Conservation (phyloP, 495 filamentous ascomycete species). For the Amphirosellinia nigrospora region DNA sequence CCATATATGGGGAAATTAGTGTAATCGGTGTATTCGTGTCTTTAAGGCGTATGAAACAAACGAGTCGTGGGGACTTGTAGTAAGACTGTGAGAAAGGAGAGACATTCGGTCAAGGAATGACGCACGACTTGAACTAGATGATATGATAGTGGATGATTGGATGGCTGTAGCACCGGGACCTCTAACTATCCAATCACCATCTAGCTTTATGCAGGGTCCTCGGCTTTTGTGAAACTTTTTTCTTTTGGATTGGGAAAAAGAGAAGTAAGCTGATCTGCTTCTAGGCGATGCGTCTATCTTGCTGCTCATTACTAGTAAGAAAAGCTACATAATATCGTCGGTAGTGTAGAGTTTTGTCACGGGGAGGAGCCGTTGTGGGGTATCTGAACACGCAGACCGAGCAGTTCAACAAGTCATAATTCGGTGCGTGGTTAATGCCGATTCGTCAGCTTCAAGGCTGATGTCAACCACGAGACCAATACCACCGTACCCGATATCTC, state of each 20-base stretch:
- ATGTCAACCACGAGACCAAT: neutral
- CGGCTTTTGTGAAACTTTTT: neutral
- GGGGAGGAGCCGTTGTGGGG: constrained; percentile 8
- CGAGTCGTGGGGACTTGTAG: constrained; percentile 1
- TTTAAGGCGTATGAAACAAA: neutral
- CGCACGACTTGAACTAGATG: constrained; percentile 1
- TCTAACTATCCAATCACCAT: neutral
- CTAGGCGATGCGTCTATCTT: constrained; percentile 1
- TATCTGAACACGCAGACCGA: neutral
- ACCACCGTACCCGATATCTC: neutral
- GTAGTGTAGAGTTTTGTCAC: neutral
- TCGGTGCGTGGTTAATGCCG: neutral
- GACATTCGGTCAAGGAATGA: constrained; percentile 4
- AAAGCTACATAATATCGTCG: neutral
- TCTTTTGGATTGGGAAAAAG: neutral
- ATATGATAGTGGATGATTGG: constrained; percentile 12
- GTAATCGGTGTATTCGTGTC: constrained; percentile 3
- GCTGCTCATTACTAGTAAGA: constrained; percentile 8
- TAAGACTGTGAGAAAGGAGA: neutral
- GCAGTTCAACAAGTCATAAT: constrained; percentile 7
- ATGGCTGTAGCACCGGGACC: constrained; percentile 2
- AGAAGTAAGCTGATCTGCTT: constrained; percentile 6
- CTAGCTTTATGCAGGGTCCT: constrained; percentile 1
- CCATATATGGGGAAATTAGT: constrained; percentile 18
- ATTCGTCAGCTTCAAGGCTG: constrained; percentile 6